phyloP scores from a whole-genome alignment of 2,329 filamentous ascomycete species.

The Pestalotiopsis sp. region DNA sequence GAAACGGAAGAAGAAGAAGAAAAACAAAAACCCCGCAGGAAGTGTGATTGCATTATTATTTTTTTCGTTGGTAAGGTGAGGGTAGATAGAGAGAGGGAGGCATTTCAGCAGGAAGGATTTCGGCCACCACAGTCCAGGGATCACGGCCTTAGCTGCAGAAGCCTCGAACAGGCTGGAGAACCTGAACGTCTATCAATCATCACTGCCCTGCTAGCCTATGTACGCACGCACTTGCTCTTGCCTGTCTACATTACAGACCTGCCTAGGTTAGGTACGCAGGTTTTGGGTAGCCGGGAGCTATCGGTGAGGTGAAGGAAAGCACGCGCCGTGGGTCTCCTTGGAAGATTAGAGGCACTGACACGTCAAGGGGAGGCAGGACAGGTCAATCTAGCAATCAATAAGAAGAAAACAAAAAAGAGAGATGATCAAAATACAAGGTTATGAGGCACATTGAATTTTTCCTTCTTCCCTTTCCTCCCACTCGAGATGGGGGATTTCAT shows the following conservation, averaged over 20 bases:
- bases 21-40: constrained; percentile 3
- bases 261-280: too few relatives aligned
- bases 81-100: not conserved
- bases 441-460: not conserved
- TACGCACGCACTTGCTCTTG: not conserved
- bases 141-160: not conserved
- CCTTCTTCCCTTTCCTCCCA: not conserved
- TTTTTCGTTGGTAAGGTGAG: not conserved
- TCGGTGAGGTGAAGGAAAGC: not conserved
- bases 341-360: not conserved
- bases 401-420: not conserved
- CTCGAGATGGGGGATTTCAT: not conserved
- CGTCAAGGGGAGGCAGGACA: not conserved
- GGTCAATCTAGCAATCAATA: not conserved
- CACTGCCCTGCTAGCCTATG: not conserved
- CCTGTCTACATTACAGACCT: too few relatives aligned
- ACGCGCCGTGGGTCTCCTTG: not conserved
- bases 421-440: not conserved
- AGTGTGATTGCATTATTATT: not conserved
- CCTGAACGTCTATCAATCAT: not conserved
- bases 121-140: not conserved
- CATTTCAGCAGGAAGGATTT: not conserved
- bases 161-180: not conserved
- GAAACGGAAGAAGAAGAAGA: not conserved
- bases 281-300: too few relatives aligned